These are phyloP conservation scores for Yamadazyma friedrichii DNA, from an alignment of 1,139 yeast species.

Conservation along the genomic window DNA sequence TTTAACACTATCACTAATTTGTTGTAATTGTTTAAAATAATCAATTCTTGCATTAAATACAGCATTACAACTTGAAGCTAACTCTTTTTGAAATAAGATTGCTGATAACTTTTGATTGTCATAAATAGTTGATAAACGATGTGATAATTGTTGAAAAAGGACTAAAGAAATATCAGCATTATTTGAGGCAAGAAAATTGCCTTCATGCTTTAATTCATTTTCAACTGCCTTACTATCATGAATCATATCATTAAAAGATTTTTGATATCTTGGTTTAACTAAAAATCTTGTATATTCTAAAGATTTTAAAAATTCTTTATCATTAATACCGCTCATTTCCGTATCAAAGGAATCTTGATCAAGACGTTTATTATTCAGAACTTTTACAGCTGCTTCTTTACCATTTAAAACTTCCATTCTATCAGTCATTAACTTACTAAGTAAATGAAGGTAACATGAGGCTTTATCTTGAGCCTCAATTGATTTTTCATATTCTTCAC, in stretches of 20 bases:
- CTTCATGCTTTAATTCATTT: constrained; percentile 21
- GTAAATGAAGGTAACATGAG: constrained; percentile 59
- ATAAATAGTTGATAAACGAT: constrained; percentile 25
- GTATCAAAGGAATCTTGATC: constrained; percentile 25
- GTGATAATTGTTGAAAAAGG: constrained; percentile 23
- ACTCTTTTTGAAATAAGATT: constrained; percentile 42
- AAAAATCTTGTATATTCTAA: constrained; percentile 31
- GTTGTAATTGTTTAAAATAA: constrained; percentile 82
- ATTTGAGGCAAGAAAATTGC: constrained; percentile 10
- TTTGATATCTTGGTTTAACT: constrained; percentile 28
- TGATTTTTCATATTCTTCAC: constrained; percentile 76
- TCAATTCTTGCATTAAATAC: constrained; percentile 76
- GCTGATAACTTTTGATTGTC: constrained; percentile 45
- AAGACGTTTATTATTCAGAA: constrained; percentile 21
- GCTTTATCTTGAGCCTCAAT: constrained; percentile 73
- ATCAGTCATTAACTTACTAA: constrained; percentile 58
- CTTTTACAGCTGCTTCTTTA: constrained; percentile 20
- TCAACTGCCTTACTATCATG: constrained; percentile 25
- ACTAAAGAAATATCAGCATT: constrained; percentile 17
- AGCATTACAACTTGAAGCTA: constrained; percentile 54
- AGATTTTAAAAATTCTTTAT: constrained; percentile 23
- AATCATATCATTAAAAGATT: constrained; percentile 33
- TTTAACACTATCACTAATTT: constrained; percentile 74
- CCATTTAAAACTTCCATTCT: constrained; percentile 40
- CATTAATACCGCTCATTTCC: constrained; percentile 28